Conservation (phyloP, 106 monocot genomes). For the Posidonia australis region DNA sequence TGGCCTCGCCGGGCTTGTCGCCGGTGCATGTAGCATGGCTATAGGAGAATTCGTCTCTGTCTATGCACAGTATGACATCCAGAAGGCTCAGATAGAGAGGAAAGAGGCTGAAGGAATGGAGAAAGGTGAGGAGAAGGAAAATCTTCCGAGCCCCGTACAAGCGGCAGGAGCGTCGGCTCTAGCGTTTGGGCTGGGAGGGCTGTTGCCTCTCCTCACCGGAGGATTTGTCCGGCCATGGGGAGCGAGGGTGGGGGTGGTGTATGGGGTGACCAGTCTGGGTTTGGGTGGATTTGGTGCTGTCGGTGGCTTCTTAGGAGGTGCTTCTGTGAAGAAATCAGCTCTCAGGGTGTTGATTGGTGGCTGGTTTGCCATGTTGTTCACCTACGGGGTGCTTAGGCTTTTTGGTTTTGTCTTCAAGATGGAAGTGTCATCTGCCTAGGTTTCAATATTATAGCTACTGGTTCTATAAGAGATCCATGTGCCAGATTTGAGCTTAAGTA, state of each 20-base stretch:
- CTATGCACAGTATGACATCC: slow-evolving; percentile 47
- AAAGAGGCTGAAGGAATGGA: background rate
- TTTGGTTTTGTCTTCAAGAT: slow-evolving; percentile 14
- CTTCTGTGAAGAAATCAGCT: slow-evolving; percentile 10
- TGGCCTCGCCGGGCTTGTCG: slow-evolving; percentile 39
- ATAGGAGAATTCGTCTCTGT: slow-evolving; percentile 73
- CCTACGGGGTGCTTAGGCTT: slow-evolving; percentile 41
- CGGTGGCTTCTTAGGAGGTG: slow-evolving; percentile 46
- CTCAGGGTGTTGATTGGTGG: slow-evolving; percentile 48
- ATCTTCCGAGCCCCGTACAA: slow-evolving; percentile 33
- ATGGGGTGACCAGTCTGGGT: slow-evolving; percentile 32
- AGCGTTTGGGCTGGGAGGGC: slow-evolving; percentile 41
- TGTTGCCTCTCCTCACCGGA: slow-evolving; percentile 47
- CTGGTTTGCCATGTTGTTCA: slow-evolving; percentile 45
- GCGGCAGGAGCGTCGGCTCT: slow-evolving; percentile 53
- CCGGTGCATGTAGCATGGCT: slow-evolving; percentile 54
- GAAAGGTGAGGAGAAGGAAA: slow-evolving; percentile 1
- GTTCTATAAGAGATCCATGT: no score
- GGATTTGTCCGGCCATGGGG: slow-evolving; percentile 36
- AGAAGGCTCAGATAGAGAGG: slow-evolving; percentile 19
- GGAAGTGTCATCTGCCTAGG: background rate
- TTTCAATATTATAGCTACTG: background rate
- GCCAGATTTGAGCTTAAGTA: no score
- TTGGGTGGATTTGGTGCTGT: slow-evolving; percentile 46
- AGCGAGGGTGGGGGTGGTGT: slow-evolving; percentile 32